phyloP scores from a whole-genome alignment of 495 filamentous ascomycete genomes.

The Aspergillus olivimuriae region DNA sequence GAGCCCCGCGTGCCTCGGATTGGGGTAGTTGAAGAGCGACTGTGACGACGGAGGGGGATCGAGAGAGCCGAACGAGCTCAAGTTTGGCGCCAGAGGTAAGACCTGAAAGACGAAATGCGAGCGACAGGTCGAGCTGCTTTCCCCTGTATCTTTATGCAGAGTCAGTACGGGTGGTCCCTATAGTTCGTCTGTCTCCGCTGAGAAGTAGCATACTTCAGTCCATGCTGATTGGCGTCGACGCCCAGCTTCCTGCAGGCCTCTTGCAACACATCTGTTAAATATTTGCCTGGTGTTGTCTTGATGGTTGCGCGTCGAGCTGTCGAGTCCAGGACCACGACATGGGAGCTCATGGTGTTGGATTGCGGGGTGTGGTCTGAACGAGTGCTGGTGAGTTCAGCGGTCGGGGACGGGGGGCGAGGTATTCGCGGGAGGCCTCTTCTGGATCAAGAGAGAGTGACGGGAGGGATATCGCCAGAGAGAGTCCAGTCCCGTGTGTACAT shows the following conservation, averaged over 20 bases:
- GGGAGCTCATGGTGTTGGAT: conserved; percentile 81
- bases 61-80: conserved; percentile 79
- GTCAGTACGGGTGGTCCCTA: too few relatives aligned
- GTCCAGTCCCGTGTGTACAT: background rate
- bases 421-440: too few relatives aligned
- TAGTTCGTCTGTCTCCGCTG: background rate
- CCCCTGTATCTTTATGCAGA: conserved; percentile 57
- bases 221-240: conserved; percentile 64
- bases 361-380: conserved; percentile 3
- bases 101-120: conserved; percentile 79
- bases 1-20: conserved; percentile 49
- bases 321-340: conserved; percentile 80
- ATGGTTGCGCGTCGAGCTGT: conserved; percentile 66
- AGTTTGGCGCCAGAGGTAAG: conserved; percentile 82
- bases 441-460: too few relatives aligned
- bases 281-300: conserved; percentile 74
- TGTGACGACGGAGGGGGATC: conserved; percentile 73
- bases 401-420: too few relatives aligned
- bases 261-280: conserved; percentile 73
- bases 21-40: conserved; percentile 77
- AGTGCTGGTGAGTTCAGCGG: background rate
- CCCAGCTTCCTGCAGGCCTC: conserved; percentile 81
- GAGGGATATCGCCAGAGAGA: background rate
- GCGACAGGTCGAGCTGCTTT: conserved; percentile 77
- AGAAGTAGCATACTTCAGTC: conserved; percentile 59